Percentiles rank a stretch among this genome's conserved stretches.
These are phyloP conservation scores for Trichophyton benhamiae DNA, from an alignment of 2,329 filamentous ascomycete species.

Conservation along the genomic window DNA sequence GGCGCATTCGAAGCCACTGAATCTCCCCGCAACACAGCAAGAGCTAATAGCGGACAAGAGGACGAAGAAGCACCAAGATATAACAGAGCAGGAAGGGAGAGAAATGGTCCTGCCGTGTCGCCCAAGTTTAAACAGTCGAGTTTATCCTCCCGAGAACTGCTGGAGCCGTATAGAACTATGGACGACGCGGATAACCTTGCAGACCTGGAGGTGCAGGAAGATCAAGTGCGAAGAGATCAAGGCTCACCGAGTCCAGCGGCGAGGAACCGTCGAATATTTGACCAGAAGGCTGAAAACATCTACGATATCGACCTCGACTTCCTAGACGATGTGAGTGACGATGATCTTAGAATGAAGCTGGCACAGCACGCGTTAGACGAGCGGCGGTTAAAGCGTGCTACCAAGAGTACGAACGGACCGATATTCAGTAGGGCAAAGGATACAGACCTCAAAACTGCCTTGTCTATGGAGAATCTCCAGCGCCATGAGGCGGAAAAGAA, in stretches of 20 bases:
- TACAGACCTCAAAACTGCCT: conserved; percentile 18
- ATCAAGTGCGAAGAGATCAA: conserved; percentile 14
- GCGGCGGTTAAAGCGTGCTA: conserved; percentile 28
- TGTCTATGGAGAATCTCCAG: conserved; percentile 29
- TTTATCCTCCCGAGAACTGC: conserved; percentile 28
- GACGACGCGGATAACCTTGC: conserved; percentile 27
- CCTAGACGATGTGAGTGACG: conserved; percentile 23
- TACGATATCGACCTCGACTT: conserved; percentile 24
- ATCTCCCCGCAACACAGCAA: conserved; percentile 14
- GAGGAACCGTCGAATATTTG: conserved; percentile 7
- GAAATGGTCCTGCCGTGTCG: conserved; percentile 18
- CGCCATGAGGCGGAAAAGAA: conserved; percentile 21
- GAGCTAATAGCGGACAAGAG: conserved; percentile 18
- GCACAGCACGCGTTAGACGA: conserved; percentile 28
- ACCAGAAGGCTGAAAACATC: background rate
- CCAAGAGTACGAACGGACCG: conserved; percentile 25
- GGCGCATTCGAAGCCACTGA: conserved; percentile 29
- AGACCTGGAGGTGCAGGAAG: conserved; percentile 18
- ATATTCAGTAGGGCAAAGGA: conserved; percentile 29
- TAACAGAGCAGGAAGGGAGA: conserved; percentile 11
- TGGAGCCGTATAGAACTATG: conserved; percentile 30
- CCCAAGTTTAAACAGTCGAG: conserved; percentile 23
- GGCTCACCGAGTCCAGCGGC: conserved; percentile 19
- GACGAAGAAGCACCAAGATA: conserved; percentile 19
- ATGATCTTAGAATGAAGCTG: conserved; percentile 24